Base-by-base conservation (phyloP, 305 asterid genomes). In the Stenogyne calaminthoides region DNA sequence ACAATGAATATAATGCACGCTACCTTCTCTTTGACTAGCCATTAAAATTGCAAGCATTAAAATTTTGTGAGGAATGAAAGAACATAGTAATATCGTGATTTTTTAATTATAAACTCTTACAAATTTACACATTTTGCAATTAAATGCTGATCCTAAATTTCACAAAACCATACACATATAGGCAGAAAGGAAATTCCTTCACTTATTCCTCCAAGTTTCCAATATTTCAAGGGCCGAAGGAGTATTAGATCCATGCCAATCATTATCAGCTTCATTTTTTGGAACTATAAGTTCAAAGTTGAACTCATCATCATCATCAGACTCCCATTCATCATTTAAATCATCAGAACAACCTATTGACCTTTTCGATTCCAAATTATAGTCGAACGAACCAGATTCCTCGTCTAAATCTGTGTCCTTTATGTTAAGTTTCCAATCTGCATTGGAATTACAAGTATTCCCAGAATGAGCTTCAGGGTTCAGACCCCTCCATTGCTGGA, bases 181-280 rank as follows among this genome's bases (percentile, higher is more conserved):
- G 1, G 7, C 52, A 44, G 15, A 44, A 44, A 44, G 49, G 16
- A 44, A 11, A 46, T 2, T 6, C 44, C 56, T 80, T 40, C 73
- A 83, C 59, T 29, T 85, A 42, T 78, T 81, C 88, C 89, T 87
- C 98, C 99, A 92, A 32, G 40, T 75, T 75, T 90, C 84, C 64
- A 92, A 84, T 81, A 92, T 94, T 77, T 86, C 92, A 60, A 71
- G 5, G 2, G 96, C 98, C 7, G 97, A 88, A 40, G 97, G 99
- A 54, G 68, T 61, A 62, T 69, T 79, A 16, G 82, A 55, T 75
- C 73, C 81, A 16, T 39, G 25, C 56, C 70, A 73, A 67, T 87
- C n/a, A 49, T 49, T 84, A 63, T 78, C 87, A 20, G 4, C 79
- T 58, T 73, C 88, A 56, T 71, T 77, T 39, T 64, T 73, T 29